phyloP scores from a whole-genome alignment of 2,329 filamentous ascomycete genomes.

The Ophiostoma perfectum region DNA sequence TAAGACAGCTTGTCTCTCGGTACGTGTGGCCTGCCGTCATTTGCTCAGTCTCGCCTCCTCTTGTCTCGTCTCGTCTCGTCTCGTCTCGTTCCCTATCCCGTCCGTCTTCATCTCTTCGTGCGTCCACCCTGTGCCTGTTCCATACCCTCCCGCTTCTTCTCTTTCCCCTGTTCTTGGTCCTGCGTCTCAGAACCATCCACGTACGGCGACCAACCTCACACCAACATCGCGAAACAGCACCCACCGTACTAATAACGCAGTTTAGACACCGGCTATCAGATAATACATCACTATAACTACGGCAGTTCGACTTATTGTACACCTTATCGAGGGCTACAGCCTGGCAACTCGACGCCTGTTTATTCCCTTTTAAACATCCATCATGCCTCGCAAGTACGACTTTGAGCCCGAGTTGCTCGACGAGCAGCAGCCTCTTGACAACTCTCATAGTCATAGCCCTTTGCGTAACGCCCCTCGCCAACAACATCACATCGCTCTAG shows the following conservation, averaged over 20 bases:
- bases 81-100: background rate
- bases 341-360: background rate
- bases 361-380: background rate
- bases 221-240: background rate
- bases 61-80: background rate
- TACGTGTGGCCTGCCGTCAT: background rate
- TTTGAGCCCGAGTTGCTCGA: constrained; percentile 26
- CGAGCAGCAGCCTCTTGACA: constrained; percentile 28
- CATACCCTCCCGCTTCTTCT: background rate
- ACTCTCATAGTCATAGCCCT: constrained; percentile 14
- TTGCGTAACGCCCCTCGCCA: constrained; percentile 17
- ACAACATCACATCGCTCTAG: constrained; percentile 20
- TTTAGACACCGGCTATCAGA: no score
- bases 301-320: background rate
- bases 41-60: background rate
- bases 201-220: background rate
- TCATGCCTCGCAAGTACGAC: constrained; percentile 27
- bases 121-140: background rate
- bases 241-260: no score
- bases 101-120: background rate
- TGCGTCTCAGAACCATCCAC: background rate
- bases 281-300: background rate
- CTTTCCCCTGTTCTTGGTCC: background rate
- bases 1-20: background rate
- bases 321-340: background rate